Evolutionary conservation across 345 rosid genomes (phyloP).

Genomic region (Limnanthes douglasii): DNA sequence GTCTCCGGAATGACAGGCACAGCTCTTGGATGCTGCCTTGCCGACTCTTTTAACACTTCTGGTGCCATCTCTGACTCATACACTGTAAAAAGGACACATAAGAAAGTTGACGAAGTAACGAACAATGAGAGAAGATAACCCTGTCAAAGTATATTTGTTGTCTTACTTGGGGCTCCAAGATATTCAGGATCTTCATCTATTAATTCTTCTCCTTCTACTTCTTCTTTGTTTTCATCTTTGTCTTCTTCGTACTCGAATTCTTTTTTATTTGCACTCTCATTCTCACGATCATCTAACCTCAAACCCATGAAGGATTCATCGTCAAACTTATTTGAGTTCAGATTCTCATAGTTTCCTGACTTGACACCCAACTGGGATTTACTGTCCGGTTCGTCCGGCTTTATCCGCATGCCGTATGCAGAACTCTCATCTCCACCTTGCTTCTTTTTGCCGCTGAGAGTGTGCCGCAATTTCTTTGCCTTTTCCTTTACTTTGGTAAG

Average conservation of each 20-base stretch:
- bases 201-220: conserved; percentile 11
- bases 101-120: no score
- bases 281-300: no score
- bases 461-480: conserved; percentile 41
- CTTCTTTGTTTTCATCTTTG: not conserved
- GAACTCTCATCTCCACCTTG: conserved; percentile 22
- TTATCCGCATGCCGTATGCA: no score
- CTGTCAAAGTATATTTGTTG: not conserved
- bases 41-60: conserved; percentile 24
- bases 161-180: conserved; percentile 64
- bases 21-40: conserved; percentile 35
- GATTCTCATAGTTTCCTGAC: conserved; percentile 23
- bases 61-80: conserved; percentile 66
- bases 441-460: conserved; percentile 39
- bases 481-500: conserved; percentile 56
- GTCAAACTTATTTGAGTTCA: no score
- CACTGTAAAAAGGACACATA: conserved; percentile 34
- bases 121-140: not conserved
- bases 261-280: no score
- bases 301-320: no score
- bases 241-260: no score
- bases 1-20: conserved; percentile 26
- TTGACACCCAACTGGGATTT: conserved; percentile 29
- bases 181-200: conserved; percentile 41
- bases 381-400: no score